Evolutionary conservation across 2,329 filamentous ascomycete genomes (phyloP), one percentile per base, ranked within the genome.

Genomic region (Colletotrichum eleusines): DNA sequence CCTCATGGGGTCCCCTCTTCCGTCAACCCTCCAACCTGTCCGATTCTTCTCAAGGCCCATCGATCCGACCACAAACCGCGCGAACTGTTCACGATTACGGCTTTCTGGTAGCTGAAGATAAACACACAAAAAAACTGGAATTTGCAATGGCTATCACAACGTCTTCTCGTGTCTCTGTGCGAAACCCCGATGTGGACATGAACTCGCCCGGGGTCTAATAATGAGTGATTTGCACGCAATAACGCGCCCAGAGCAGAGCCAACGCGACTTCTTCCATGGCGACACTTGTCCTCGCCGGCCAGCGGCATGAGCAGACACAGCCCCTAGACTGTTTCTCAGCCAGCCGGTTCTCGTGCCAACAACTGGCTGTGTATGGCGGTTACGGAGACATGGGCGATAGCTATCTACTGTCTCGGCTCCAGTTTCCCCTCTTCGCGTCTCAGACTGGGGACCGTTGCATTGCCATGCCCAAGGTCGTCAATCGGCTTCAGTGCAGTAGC

Each of bases 101-200:
- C 73, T 74, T 72, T 74, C 72, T 72, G 62, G 69, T 74, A 74
- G 73, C 73, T 72, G 72, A 72, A 74, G 73, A 74, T 74, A 73
- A 74, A 73, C 62, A 62, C 69, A 71, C 71, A 74, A 73, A 74
- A 74, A 74, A 66, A 74, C 69, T 73, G 72, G 72, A 73, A 73
- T 73, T 74, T 72, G 62, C 72, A 64, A 70, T 73, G 65, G 63
- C 69, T 63, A 62, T 54, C 40, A 69, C 42, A 70, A 31, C 71
- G 60, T 69, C n/a, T 48, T 66, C 63, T 71, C 65, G 71, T 73
- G 63, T 68, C 53, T 65, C 54, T 42, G 63, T 71, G 63, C 53
- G 48, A 55, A 55, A n/a, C 63, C 59, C 50, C 54, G 48, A 12
- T 44, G 57, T 60, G 71, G 69, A 66, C 53, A 54, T 69, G 48